phyloP scores from a whole-genome alignment of 164 flowering plant genomes.

The Liquidambar formosana region DNA sequence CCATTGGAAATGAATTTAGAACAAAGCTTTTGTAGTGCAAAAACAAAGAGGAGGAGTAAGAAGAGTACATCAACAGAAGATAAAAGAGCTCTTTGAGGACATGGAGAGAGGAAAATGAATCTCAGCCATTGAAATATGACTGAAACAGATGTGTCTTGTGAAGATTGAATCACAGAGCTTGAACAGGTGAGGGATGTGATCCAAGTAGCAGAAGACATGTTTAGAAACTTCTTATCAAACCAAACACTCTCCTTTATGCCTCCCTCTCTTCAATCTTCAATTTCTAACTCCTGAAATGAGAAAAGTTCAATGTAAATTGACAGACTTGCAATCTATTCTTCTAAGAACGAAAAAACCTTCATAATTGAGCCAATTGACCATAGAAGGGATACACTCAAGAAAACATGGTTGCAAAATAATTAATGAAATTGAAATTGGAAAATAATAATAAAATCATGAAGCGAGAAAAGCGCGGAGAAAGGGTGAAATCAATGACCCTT shows the following conservation, averaged over 20 bases:
- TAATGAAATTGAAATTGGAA: too few species aligned
- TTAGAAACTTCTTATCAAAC: background rate
- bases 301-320: too few species aligned
- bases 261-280: conserved; percentile 4
- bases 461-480: too few species aligned
- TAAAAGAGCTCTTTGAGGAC: conserved; percentile 71
- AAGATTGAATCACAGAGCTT: conserved; percentile 17
- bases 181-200: conserved; percentile 50
- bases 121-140: conserved; percentile 53
- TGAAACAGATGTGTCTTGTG: conserved; percentile 21
- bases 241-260: background rate
- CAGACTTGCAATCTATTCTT: too few species aligned
- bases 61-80: conserved; percentile 55
- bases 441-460: too few species aligned
- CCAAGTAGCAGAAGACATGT: conserved; percentile 47
- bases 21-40: conserved; percentile 45
- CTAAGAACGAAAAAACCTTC: too few species aligned
- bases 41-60: conserved; percentile 42
- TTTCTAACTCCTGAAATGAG: conserved; percentile 3
- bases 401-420: too few species aligned
- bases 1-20: conserved; percentile 32
- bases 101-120: conserved; percentile 80
- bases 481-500: too few species aligned
- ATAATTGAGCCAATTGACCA: too few species aligned
- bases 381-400: too few species aligned